A percentile compares a stretch with the other conserved stretches of the same genome.
Evolutionary conservation across 2,329 filamentous ascomycete genomes (phyloP).

Genomic region (Nemania sp.): DNA sequence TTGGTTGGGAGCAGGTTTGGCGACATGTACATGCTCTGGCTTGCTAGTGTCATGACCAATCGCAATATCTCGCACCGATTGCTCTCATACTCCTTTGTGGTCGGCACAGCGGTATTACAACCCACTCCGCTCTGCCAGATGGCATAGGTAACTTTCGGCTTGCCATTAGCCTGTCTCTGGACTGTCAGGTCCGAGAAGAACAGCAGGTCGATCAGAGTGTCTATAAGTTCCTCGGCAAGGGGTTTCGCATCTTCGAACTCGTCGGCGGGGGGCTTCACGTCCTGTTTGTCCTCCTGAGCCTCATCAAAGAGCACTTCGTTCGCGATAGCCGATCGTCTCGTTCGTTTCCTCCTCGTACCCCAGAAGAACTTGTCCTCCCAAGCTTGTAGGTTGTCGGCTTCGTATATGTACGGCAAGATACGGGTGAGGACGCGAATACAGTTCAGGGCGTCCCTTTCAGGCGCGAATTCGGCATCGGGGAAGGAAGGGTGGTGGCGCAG

Average conservation of each 20-base stretch:
- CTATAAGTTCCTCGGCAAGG: conserved; percentile 90
- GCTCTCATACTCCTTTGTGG: conserved; percentile 91
- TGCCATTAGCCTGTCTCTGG: conserved; percentile 76
- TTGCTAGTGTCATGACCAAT: conserved; percentile 84
- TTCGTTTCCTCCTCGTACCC: conserved; percentile 78
- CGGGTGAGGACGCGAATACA: conserved; percentile 92
- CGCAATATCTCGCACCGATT: conserved; percentile 92
- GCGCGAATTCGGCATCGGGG: conserved; percentile 85
- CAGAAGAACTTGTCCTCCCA: conserved; percentile 98
- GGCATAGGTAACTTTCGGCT: conserved; percentile 86
- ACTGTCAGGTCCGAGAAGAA: conserved; percentile 94
- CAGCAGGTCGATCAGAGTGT: conserved; percentile 86
- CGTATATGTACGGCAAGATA: conserved; percentile 90
- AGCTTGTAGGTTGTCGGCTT: conserved; percentile 80
- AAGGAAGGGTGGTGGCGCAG: conserved; percentile 92
- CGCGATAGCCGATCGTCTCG: conserved; percentile 71
- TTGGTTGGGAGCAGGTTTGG: conserved; percentile 82
- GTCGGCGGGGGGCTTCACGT: conserved; percentile 61
- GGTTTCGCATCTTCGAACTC: conserved; percentile 87
- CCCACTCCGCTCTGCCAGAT: conserved; percentile 99
- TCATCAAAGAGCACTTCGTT: conserved; percentile 89
- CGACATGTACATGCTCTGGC: conserved; percentile 94
- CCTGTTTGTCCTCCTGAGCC: conserved; percentile 66
- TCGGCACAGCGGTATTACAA: conserved; percentile 88
- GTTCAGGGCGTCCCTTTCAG: conserved; percentile 87